phyloP scores from a whole-genome alignment of 805 yeast species.

The Yarrowia osloensis region DNA sequence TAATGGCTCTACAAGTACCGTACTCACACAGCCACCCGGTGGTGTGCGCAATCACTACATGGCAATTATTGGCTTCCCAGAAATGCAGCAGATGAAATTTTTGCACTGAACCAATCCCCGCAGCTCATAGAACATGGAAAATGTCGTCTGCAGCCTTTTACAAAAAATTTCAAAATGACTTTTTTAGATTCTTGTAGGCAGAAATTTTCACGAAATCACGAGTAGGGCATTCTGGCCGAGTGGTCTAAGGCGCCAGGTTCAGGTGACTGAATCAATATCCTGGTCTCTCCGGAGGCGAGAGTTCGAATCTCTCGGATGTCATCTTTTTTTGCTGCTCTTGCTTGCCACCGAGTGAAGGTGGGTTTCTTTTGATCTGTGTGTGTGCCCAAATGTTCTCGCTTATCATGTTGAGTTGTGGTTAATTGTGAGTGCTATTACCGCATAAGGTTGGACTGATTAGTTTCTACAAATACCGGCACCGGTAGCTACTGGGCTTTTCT shows the following conservation, averaged over 20 bases:
- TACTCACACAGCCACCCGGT: no score
- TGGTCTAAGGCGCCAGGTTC: slow-evolving; percentile 31
- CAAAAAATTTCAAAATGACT: no score
- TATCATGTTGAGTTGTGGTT: not conserved
- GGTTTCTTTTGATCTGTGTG: not conserved
- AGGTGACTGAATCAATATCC: slow-evolving; percentile 29
- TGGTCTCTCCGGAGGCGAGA: slow-evolving; percentile 30
- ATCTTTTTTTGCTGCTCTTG: not conserved
- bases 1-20: no score
- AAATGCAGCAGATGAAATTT: not conserved
- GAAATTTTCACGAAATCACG: not conserved
- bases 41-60: no score
- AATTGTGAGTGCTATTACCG: no score
- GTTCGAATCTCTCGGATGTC: slow-evolving; percentile 30
- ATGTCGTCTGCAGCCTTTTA: no score
- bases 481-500: no score
- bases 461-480: no score
- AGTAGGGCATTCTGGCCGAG: slow-evolving; percentile 27
- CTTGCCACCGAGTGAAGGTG: not conserved
- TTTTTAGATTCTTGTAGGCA: not conserved
- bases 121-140: no score
- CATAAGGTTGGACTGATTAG: no score
- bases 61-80: not conserved
- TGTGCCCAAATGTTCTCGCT: not conserved
- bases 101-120: not conserved